Evolutionary conservation across 2,329 filamentous ascomycete genomes (phyloP).

Genomic region (Fusarium papillatum): DNA sequence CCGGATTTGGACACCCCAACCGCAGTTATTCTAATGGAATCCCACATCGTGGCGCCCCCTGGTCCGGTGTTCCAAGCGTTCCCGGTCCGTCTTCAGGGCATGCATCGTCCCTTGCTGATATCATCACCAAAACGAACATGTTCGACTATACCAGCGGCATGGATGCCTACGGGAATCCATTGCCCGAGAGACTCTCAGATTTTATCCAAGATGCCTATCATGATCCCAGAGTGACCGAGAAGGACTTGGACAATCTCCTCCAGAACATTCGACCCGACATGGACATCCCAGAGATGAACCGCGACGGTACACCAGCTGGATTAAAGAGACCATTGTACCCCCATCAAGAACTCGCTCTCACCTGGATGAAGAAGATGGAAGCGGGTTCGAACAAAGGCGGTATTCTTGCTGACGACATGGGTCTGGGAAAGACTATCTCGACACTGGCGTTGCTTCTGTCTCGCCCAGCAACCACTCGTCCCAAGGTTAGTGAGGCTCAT

Average conservation of each 20-base stretch:
- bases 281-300: slow-evolving; percentile 71
- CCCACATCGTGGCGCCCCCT: neutral
- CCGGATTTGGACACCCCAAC: neutral
- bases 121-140: slow-evolving; percentile 54
- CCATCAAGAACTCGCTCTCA: slow-evolving; percentile 86
- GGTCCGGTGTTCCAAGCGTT: neutral
- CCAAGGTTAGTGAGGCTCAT: slow-evolving; percentile 45
- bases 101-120: slow-evolving; percentile 43
- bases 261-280: slow-evolving; percentile 81
- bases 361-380: slow-evolving; percentile 89
- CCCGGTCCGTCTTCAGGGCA: slow-evolving; percentile 11
- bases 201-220: slow-evolving; percentile 53
- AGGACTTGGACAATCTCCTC: slow-evolving; percentile 79
- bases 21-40: neutral
- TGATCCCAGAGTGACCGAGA: slow-evolving; percentile 58
- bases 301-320: slow-evolving; percentile 77
- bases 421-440: slow-evolving; percentile 90
- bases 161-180: slow-evolving; percentile 52
- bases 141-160: slow-evolving; percentile 53
- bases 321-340: slow-evolving; percentile 80
- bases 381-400: slow-evolving; percentile 85
- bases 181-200: slow-evolving; percentile 49
- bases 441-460: slow-evolving; percentile 83
- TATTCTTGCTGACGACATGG: slow-evolving; percentile 95
- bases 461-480: slow-evolving; percentile 66